Evolutionary conservation across 208 protist species (phyloP).

Genomic region (Trypanosoma melophagium): DNA sequence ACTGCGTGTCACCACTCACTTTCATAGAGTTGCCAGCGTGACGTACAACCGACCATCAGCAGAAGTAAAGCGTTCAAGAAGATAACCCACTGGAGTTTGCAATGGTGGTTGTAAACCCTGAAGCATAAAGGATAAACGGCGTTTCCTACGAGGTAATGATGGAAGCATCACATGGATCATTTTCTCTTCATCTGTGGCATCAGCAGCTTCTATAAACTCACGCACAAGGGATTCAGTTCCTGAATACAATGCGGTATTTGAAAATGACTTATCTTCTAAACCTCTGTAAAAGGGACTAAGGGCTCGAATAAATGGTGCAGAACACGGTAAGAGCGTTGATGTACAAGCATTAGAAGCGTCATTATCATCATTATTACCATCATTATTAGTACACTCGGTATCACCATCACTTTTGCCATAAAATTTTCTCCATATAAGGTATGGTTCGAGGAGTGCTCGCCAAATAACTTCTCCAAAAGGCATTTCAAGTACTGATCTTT

Average conservation of each 20-base stretch:
- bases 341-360: too few relatives aligned
- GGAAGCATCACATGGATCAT: constrained; percentile 8
- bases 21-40: constrained; percentile 32
- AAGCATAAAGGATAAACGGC: constrained; percentile 51
- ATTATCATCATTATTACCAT: too few relatives aligned
- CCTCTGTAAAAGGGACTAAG: constrained; percentile 23
- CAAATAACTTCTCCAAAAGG: constrained; percentile 29
- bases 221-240: constrained; percentile 11
- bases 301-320: constrained; percentile 9
- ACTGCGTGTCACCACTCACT: too few relatives aligned
- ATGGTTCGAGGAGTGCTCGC: constrained; percentile 17
- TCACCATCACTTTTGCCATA: neutral
- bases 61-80: constrained; percentile 55
- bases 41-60: constrained; percentile 66
- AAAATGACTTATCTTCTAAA: neutral
- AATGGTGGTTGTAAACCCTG: constrained; percentile 61
- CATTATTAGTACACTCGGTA: neutral
- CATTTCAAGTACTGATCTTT: constrained; percentile 14
- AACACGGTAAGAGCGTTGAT: neutral
- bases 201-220: constrained; percentile 21
- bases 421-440: constrained; percentile 8
- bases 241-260: neutral
- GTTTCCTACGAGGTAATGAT: neutral
- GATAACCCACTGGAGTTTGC: constrained; percentile 48
- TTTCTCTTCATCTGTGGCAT: neutral